A percentile compares a stretch with the other conserved stretches of the same genome.
These are phyloP conservation scores for Saitozyma sp. DNA, from an alignment of 768 basidiomycete genomes.

Conservation along the genomic window DNA sequence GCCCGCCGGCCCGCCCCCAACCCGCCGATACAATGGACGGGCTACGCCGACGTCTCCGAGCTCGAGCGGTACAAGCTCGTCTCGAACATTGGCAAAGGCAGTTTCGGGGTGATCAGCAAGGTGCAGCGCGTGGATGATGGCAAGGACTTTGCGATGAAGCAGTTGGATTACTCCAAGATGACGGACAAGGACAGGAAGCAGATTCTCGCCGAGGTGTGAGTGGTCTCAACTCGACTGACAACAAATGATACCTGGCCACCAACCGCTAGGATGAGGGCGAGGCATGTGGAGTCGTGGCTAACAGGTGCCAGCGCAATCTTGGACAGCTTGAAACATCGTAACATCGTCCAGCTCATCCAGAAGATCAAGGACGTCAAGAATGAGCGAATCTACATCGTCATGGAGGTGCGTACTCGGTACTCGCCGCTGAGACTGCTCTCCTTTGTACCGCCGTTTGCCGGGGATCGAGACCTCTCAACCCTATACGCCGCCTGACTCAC, in stretches of 20 bases:
- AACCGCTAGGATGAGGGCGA: not conserved
- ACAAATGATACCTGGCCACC: not conserved
- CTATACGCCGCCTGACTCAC: slow-evolving; percentile 4
- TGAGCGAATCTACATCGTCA: slow-evolving; percentile 92
- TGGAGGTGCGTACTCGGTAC: slow-evolving; percentile 63
- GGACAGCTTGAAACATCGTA: slow-evolving; percentile 89
- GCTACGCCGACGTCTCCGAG: slow-evolving; percentile 39
- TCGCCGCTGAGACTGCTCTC: not conserved
- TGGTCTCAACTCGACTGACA: slow-evolving; percentile 18
- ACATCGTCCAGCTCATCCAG: slow-evolving; percentile 70
- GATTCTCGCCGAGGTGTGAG: slow-evolving; percentile 96
- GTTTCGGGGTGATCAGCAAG: slow-evolving; percentile 96
- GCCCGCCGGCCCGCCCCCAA: not conserved
- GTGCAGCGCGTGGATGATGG: slow-evolving; percentile 82
- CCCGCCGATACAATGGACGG: not conserved
- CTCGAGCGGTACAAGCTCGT: slow-evolving; percentile 81
- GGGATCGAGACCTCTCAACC: not conserved
- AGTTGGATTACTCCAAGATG: slow-evolving; percentile 97
- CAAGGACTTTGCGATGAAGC: slow-evolving; percentile 76
- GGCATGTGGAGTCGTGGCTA: too few relatives aligned
- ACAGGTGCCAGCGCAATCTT: slow-evolving; percentile 70
- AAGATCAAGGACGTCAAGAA: slow-evolving; percentile 80
- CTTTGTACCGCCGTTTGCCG: too few relatives aligned
- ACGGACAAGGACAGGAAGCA: slow-evolving; percentile 92
- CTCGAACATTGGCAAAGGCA: slow-evolving; percentile 93